phyloP scores from a whole-genome alignment of 106 monocot species.

The Dendrobium catenatum region DNA sequence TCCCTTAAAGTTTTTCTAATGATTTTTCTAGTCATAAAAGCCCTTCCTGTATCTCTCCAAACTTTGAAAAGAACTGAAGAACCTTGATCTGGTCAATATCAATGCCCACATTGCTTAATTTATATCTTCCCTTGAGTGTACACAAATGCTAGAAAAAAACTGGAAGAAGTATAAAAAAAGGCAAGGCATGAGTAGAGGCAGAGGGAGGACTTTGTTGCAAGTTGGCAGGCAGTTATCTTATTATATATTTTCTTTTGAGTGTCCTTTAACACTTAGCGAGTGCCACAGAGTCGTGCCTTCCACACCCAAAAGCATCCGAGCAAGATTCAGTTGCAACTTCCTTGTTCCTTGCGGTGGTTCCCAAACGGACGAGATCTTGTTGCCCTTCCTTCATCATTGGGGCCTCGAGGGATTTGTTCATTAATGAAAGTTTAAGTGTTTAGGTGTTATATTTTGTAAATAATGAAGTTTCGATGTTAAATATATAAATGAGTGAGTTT shows the following conservation, averaged over 20 bases:
- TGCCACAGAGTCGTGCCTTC: too few species aligned
- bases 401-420: too few species aligned
- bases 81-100: conserved; percentile 56
- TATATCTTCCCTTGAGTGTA: conserved; percentile 75
- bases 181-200: neutral
- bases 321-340: too few species aligned
- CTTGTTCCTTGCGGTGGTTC: too few species aligned
- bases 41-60: conserved; percentile 84
- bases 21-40: conserved; percentile 71
- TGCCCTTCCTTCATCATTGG: too few species aligned
- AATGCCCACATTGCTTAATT: conserved; percentile 62
- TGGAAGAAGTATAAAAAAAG: conserved; percentile 1
- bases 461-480: too few species aligned
- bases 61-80: conserved; percentile 60
- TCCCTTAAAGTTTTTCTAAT: conserved; percentile 67
- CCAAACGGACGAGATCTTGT: too few species aligned
- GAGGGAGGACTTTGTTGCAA: conserved; percentile 20
- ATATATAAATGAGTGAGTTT: too few species aligned
- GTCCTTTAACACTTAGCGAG: conserved; percentile 35
- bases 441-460: too few species aligned
- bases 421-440: too few species aligned
- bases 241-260: conserved; percentile 80
- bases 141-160: conserved; percentile 34
- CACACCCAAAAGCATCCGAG: too few species aligned
- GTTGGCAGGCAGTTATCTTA: conserved; percentile 69